These are phyloP conservation scores for Clonostachys byssicola DNA, from an alignment of 2,329 filamentous ascomycete genomes.

Conservation along the genomic window DNA sequence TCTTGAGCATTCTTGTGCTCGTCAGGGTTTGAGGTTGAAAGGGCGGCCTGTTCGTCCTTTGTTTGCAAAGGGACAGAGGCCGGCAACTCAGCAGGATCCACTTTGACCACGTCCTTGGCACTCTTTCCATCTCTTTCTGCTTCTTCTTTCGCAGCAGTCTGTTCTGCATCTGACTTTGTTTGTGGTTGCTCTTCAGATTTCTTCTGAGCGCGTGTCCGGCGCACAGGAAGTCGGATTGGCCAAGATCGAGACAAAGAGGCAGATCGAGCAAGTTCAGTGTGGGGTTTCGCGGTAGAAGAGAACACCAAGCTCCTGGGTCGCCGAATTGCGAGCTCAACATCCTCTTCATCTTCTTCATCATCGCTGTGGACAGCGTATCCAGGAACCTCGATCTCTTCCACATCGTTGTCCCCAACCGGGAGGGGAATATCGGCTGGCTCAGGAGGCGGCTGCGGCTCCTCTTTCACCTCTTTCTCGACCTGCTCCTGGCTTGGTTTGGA, in stretches of 20 bases:
- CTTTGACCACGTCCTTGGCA: too few species aligned
- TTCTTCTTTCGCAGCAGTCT: too few species aligned
- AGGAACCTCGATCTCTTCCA: constrained; percentile 78
- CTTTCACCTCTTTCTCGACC: background rate
- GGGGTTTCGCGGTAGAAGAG: background rate
- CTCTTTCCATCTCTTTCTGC: too few species aligned
- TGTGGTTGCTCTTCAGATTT: too few species aligned
- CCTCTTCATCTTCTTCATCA: constrained; percentile 45
- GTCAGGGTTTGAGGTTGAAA: too few species aligned
- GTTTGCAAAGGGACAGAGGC: too few species aligned
- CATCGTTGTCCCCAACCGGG: constrained; percentile 61
- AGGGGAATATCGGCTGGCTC: constrained; percentile 53
- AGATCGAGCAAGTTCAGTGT: background rate
- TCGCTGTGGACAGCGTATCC: constrained; percentile 61
- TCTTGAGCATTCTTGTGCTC: too few species aligned
- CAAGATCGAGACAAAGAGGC: background rate
- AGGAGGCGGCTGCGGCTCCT: background rate
- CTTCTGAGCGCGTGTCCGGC: too few species aligned
- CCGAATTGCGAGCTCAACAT: constrained; percentile 3
- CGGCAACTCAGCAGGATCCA: too few species aligned
- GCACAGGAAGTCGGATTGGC: background rate
- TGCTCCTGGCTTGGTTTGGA: background rate
- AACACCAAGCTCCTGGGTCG: constrained; percentile 42
- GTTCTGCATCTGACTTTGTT: too few species aligned
- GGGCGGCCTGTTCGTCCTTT: too few species aligned